Percentiles rank a stretch among this genome's conserved stretches.
phyloP scores from a whole-genome alignment of 495 filamentous ascomycete genomes.

The Penicillium canariense region DNA sequence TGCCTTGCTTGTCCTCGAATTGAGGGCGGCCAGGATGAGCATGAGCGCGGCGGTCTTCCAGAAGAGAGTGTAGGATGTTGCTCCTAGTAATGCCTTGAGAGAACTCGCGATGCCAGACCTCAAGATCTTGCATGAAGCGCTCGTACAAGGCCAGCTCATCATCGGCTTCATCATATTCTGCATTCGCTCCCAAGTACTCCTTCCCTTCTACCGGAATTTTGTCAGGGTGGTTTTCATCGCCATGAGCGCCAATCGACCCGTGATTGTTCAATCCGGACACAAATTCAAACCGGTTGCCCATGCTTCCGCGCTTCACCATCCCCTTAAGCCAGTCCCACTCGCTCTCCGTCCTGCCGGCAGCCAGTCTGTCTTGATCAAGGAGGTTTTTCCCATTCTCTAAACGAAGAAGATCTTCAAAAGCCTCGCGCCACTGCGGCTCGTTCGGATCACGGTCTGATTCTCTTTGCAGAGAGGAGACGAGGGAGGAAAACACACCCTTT shows the following conservation, averaged over 20 bases:
- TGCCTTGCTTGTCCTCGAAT: conserved; percentile 11
- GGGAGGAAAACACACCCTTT: conserved; percentile 36
- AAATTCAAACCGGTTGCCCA: conserved; percentile 40
- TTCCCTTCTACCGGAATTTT: conserved; percentile 6
- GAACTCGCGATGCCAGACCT: conserved; percentile 33
- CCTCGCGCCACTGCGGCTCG: conserved; percentile 50
- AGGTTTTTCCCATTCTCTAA: conserved; percentile 49
- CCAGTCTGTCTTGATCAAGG: conserved; percentile 32
- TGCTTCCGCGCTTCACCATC: conserved; percentile 37
- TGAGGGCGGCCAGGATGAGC: neutral
- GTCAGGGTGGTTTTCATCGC: conserved; percentile 11
- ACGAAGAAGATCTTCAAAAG: conserved; percentile 55
- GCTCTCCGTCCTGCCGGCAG: conserved; percentile 24
- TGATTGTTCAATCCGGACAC: conserved; percentile 18
- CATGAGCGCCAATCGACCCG: conserved; percentile 29
- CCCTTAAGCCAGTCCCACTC: conserved; percentile 39
- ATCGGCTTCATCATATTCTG: conserved; percentile 17
- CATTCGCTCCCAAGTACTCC: conserved; percentile 3
- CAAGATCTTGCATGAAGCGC: conserved; percentile 42
- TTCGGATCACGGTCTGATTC: conserved; percentile 29
- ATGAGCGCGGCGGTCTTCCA: conserved; percentile 28
- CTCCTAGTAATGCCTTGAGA: conserved; percentile 27
- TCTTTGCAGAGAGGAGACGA: conserved; percentile 35
- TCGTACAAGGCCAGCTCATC: conserved; percentile 49
- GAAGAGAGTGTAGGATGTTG: conserved; percentile 33